Conservation (phyloP, 164 flowering plant species). For the Nymphaea colorata region DNA sequence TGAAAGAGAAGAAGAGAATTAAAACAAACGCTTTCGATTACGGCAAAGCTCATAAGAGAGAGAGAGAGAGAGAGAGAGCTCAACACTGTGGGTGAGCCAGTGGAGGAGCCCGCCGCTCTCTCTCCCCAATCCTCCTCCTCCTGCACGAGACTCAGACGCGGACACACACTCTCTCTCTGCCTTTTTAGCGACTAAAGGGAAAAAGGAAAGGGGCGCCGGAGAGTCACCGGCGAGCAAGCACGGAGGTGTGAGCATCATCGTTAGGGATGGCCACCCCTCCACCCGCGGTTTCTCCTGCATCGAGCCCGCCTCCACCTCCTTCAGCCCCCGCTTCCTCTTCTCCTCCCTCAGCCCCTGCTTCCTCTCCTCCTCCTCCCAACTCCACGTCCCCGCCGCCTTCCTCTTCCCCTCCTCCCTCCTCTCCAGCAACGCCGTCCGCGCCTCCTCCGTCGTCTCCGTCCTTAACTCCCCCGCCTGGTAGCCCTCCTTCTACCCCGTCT, state of each 20-base stretch:
- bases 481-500: conserved; percentile 6
- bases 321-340: conserved; percentile 14
- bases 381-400: conserved; percentile 15
- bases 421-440: conserved; percentile 3
- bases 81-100: too few relatives aligned
- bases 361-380: conserved; percentile 9
- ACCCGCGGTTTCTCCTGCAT: conserved; percentile 2
- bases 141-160: too few relatives aligned
- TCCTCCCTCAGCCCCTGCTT: conserved; percentile 4
- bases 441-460: conserved; percentile 1
- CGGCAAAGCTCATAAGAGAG: too few relatives aligned
- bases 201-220: not conserved
- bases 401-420: conserved; percentile 6
- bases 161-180: not conserved
- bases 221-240: not conserved
- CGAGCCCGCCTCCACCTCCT: conserved; percentile 11
- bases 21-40: too few relatives aligned
- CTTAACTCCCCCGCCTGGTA: conserved; percentile 6
- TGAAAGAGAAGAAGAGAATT: too few relatives aligned
- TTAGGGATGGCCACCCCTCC: not conserved
- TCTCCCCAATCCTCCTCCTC: too few relatives aligned
- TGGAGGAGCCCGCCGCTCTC: too few relatives aligned
- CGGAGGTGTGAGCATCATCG: not conserved
- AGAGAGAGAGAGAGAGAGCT: too few relatives aligned
- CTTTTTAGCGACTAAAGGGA: not conserved